A percentile compares a stretch with the other conserved stretches of the same genome.
Evolutionary conservation across 106 monocot genomes (phyloP).

Genomic region (Amphibolis antarctica): DNA sequence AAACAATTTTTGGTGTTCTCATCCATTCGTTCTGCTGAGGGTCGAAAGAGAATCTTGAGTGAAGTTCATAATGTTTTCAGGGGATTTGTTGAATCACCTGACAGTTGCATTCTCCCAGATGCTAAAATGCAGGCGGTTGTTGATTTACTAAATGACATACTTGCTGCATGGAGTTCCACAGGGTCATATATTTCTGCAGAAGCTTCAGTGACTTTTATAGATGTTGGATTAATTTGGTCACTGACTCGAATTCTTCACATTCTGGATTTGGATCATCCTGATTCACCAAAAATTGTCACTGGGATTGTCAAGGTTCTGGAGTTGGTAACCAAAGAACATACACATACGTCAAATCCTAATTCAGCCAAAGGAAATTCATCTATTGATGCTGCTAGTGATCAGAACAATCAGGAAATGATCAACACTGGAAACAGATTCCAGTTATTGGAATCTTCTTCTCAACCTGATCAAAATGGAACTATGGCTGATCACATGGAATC

Average conservation of each 20-base stretch:
- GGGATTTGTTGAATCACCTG: conserved; percentile 53
- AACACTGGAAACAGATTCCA: conserved; percentile 45
- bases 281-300: conserved; percentile 74
- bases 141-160: conserved; percentile 93
- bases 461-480: conserved; percentile 45
- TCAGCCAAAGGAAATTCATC: conserved; percentile 39
- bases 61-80: conserved; percentile 50
- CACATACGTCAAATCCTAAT: conserved; percentile 56
- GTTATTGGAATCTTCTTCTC: conserved; percentile 46
- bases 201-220: conserved; percentile 90
- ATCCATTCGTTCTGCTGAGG: conserved; percentile 79
- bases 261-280: conserved; percentile 82
- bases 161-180: conserved; percentile 66
- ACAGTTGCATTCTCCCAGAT: conserved; percentile 38
- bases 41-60: conserved; percentile 70
- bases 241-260: conserved; percentile 53
- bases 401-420: conserved; percentile 37
- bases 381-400: conserved; percentile 37
- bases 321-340: conserved; percentile 80
- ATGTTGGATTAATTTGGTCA: conserved; percentile 76
- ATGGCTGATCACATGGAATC: conserved; percentile 50
- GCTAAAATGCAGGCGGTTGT: conserved; percentile 56
- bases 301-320: conserved; percentile 84
- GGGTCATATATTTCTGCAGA: conserved; percentile 81
- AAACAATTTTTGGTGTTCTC: conserved; percentile 93